Evolutionary conservation across 768 basidiomycete genomes (phyloP).

Genomic region (Boletellus ananas): DNA sequence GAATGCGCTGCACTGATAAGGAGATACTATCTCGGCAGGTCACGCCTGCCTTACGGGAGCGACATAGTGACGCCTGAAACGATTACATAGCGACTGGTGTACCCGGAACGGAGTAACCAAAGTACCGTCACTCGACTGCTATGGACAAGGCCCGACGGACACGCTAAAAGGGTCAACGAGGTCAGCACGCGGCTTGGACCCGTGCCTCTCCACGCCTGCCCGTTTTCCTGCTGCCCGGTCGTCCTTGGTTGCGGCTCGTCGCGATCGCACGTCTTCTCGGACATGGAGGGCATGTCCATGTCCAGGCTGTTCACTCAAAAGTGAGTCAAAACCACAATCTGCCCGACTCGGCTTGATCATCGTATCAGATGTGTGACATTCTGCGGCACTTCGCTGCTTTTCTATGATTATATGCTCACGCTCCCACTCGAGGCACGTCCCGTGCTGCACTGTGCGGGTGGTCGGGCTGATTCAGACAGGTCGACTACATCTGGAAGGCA

Average conservation of each 20-base stretch:
- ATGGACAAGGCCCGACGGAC: not conserved
- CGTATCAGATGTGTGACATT: constrained; percentile 4
- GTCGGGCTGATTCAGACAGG: constrained; percentile 1
- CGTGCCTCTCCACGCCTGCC: too few relatives aligned
- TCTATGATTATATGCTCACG: constrained; percentile 12
- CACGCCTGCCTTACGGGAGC: not conserved
- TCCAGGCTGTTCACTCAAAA: not conserved
- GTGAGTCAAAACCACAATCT: not conserved
- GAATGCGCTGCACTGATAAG: not conserved
- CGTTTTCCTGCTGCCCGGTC: too few relatives aligned
- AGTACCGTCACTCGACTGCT: not conserved
- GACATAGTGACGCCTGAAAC: not conserved
- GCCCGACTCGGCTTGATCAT: not conserved
- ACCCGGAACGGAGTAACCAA: not conserved
- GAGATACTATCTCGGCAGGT: not conserved
- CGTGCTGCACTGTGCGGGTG: not conserved
- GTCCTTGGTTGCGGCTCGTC: not conserved
- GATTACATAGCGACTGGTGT: not conserved
- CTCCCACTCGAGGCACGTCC: constrained; percentile 8
- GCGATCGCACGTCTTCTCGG: not conserved
- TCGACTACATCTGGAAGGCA: constrained; percentile 15
- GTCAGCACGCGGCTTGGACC: too few relatives aligned
- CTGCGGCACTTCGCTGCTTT: constrained; percentile 1
- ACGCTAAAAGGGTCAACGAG: not conserved
- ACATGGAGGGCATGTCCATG: too few relatives aligned